Percentiles rank a stretch among this genome's conserved stretches.
phyloP scores from a whole-genome alignment of 352 stramenopile species.

The Globisporangium acanthophoron region DNA sequence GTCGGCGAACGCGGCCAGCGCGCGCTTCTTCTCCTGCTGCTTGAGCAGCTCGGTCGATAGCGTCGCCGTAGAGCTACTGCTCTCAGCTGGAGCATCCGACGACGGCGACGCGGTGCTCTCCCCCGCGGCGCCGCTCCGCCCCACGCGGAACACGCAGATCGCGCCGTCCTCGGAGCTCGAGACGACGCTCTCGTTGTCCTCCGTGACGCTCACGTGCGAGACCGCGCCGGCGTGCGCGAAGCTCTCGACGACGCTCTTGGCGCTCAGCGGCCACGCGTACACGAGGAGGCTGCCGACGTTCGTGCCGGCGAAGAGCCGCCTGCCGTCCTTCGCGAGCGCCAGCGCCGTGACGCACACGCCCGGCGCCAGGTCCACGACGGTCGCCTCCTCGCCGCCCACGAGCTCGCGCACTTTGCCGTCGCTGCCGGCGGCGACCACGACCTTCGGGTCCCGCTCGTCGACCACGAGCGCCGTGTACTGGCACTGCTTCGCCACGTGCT shows the following conservation, averaged over 20 bases:
- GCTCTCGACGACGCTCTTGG: conserved; percentile 35
- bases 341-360: conserved; percentile 44
- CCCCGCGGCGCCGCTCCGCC: neutral
- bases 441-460: conserved; percentile 39
- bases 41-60: conserved; percentile 2
- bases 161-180: conserved; percentile 62
- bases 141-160: conserved; percentile 42
- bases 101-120: neutral
- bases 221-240: conserved; percentile 61
- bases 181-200: conserved; percentile 58
- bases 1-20: conserved; percentile 24
- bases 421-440: conserved; percentile 50
- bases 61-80: neutral
- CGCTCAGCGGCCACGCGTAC: conserved; percentile 52
- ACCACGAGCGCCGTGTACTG: conserved; percentile 59
- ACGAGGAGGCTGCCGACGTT: conserved; percentile 55
- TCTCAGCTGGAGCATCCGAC: neutral
- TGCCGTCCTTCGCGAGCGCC: conserved; percentile 53
- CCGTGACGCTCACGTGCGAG: conserved; percentile 60
- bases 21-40: conserved; percentile 25
- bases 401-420: conserved; percentile 71
- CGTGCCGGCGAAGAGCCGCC: conserved; percentile 62
- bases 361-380: conserved; percentile 33
- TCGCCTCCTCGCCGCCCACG: conserved; percentile 49
- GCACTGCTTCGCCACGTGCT: conserved; percentile 73